Evolutionary conservation across 345 rosid genomes (phyloP), one percentile per base, ranked within the genome.

Genomic region (Rhodamnia argentea): DNA sequence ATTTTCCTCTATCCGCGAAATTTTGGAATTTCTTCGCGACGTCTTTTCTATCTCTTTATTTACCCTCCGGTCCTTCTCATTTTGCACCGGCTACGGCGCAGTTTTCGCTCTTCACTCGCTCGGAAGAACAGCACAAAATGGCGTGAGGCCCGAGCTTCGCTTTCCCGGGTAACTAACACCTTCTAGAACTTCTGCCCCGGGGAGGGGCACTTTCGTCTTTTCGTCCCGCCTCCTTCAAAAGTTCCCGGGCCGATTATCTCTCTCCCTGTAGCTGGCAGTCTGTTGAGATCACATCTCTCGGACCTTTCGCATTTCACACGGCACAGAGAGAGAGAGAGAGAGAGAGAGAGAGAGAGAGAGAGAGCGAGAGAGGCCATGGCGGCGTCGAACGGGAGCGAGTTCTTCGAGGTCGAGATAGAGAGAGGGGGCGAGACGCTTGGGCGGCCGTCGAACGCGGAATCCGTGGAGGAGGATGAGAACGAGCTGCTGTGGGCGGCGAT

Each of bases 401-500:
- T 89, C 91, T 94, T 95, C 89, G 98, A 93, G 88, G 42, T 93
- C 51, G 96, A 95, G 42, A 29, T 94, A 5, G 98, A 94, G n/a
- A n/a, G 84, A 4, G 91, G 87, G 1, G 76, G 89, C 40, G 94
- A 91, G 23, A 90, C 95, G 55, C 93, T 96, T 59, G 91, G 93
- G 7, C 92, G 98, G 51, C 89, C 95, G 29, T 94, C 98, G 13
- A 95, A 94, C 84, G 98, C 93, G 1, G 96, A 93, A n/a, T 83
- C 89, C 18, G 90, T 94, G 82, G 89, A 91, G 87, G 93, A 92
- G 50, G 99, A 96, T 47, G 98, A 96, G 87, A 93, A 92, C 7
- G 95, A 94, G 91, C 93, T 96, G 32, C 37, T 90, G 3, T 94
- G 98, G 98, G 98, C 90, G 59, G 99, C 98, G 83, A 90, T 96